phyloP scores from a whole-genome alignment of 495 filamentous ascomycete species.

The Diplogelasinospora grovesii region DNA sequence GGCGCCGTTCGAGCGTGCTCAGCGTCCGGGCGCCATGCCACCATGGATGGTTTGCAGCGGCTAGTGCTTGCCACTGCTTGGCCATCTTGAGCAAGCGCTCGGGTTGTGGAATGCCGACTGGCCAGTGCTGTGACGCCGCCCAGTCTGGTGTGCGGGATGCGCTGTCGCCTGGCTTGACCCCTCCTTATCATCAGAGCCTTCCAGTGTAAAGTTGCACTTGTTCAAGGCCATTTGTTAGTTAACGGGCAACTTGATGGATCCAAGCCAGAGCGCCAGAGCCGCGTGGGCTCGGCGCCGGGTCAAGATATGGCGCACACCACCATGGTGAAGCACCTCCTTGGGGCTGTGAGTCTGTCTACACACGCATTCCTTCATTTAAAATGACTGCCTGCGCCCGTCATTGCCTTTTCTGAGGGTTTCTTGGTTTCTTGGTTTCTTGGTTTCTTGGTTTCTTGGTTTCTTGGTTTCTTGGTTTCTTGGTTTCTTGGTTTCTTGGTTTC shows the following conservation, averaged over 20 bases:
- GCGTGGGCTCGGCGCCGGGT: background rate
- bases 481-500: too few relatives aligned
- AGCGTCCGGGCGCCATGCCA: background rate
- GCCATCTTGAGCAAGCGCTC: slow-evolving; percentile 3
- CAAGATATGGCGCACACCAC: background rate
- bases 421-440: too few relatives aligned
- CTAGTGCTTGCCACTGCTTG: background rate
- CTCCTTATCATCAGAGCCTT: too few relatives aligned
- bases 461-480: too few relatives aligned
- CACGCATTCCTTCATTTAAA: background rate
- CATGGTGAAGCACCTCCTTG: background rate
- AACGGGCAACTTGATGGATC: too few relatives aligned
- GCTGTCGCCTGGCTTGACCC: background rate
- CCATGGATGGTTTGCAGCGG: background rate
- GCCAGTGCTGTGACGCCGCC: background rate
- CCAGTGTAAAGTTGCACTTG: too few relatives aligned
- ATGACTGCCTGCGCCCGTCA: background rate
- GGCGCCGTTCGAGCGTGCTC: background rate
- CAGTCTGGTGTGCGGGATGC: background rate
- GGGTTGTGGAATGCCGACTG: background rate
- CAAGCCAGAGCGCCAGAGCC: too few relatives aligned
- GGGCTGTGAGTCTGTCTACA: background rate
- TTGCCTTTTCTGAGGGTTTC: background rate
- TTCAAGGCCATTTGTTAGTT: too few relatives aligned
- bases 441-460: too few relatives aligned